Conservation (phyloP, 2,329 filamentous ascomycete genomes). For the Nannizzia gypsea region DNA sequence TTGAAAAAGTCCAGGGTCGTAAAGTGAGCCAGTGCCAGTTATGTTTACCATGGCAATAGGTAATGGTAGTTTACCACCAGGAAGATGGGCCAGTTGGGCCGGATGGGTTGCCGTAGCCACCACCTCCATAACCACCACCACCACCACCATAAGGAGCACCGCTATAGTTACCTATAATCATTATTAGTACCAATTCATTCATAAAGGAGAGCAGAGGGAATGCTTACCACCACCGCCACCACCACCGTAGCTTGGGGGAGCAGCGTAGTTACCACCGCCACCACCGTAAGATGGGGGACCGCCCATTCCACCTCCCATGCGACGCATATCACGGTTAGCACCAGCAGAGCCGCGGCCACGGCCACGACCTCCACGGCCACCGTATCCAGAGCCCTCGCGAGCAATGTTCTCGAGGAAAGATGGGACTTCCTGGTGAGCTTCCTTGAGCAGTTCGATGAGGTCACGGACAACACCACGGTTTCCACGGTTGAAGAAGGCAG, state of each 20-base stretch:
- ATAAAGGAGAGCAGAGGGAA: neutral
- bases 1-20: neutral
- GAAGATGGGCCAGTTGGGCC: slow-evolving; percentile 40
- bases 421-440: slow-evolving; percentile 95
- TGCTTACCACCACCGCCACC: slow-evolving; percentile 19
- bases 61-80: slow-evolving; percentile 36
- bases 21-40: slow-evolving; percentile 2
- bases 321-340: slow-evolving; percentile 83
- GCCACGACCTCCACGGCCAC: slow-evolving; percentile 54
- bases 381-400: slow-evolving; percentile 76
- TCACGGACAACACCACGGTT: slow-evolving; percentile 97
- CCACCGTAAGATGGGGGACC: slow-evolving; percentile 13
- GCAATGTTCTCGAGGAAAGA: slow-evolving; percentile 93
- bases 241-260: slow-evolving; percentile 17
- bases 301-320: slow-evolving; percentile 36
- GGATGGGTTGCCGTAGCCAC: slow-evolving; percentile 38
- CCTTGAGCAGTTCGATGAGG: slow-evolving; percentile 93
- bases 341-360: slow-evolving; percentile 55
- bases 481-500: slow-evolving; percentile 98
- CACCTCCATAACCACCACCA: slow-evolving; percentile 25
- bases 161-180: neutral
- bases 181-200: neutral
- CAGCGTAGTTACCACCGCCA: slow-evolving; percentile 11
- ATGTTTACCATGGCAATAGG: neutral
- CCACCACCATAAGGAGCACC: slow-evolving; percentile 15